These are phyloP conservation scores for Amphichorda felina DNA, from an alignment of 2,329 filamentous ascomycete genomes.

Conservation along the genomic window DNA sequence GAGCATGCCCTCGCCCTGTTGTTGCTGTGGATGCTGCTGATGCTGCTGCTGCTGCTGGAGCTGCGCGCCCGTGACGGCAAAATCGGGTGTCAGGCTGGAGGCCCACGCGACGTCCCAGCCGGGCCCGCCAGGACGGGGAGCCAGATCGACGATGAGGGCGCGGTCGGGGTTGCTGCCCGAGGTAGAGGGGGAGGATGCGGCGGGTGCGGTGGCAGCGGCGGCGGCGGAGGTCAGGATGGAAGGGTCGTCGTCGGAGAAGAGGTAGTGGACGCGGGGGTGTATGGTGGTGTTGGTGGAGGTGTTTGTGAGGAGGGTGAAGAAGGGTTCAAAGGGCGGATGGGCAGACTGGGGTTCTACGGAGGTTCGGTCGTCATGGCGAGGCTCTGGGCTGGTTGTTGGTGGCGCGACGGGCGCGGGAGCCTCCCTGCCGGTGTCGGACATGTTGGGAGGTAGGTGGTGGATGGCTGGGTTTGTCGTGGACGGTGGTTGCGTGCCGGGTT, in stretches of 20 bases:
- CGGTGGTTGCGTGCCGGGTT: background rate
- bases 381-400: conserved; percentile 5
- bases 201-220: conserved; percentile 17
- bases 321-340: conserved; percentile 51
- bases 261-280: conserved; percentile 81
- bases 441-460: conserved; percentile 2
- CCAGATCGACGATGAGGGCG: conserved; percentile 44
- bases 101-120: conserved; percentile 51
- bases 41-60: conserved; percentile 13
- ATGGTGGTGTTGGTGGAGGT: conserved; percentile 58
- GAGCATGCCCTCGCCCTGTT: conserved; percentile 15
- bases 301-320: conserved; percentile 81
- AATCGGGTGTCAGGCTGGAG: conserved; percentile 61
- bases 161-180: conserved; percentile 16
- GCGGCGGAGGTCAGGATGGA: conserved; percentile 60
- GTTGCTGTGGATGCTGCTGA: conserved; percentile 7
- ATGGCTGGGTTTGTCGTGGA: background rate
- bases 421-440: conserved; percentile 13
- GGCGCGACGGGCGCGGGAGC: background rate
- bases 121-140: conserved; percentile 20
- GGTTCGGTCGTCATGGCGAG: conserved; percentile 5
- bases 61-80: conserved; percentile 44
- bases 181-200: background rate
- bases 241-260: conserved; percentile 85
- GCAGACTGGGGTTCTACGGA: conserved; percentile 4